Conservation (phyloP, 306 rosid species). For the Quercus variabilis region DNA sequence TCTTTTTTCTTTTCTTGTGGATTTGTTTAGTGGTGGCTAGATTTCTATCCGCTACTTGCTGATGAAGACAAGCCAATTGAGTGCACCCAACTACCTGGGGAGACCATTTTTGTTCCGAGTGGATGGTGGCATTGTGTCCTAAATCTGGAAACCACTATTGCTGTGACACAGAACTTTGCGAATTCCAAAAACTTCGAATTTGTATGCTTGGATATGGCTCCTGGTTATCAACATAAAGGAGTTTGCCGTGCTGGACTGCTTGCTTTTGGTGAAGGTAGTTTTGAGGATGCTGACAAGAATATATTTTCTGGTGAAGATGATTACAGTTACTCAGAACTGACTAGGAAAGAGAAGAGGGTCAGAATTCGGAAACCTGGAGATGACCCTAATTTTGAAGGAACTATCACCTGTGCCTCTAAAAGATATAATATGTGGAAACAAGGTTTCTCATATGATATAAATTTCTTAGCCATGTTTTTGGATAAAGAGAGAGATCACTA, state of each 20-base stretch:
- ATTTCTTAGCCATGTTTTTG: constrained; percentile 70
- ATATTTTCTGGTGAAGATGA: constrained; percentile 24
- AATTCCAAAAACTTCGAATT: constrained; percentile 84
- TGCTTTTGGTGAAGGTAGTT: constrained; percentile 65
- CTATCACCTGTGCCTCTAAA: constrained; percentile 38
- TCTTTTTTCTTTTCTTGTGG: constrained; percentile 16
- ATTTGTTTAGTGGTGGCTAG: constrained; percentile 92
- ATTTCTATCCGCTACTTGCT: constrained; percentile 95
- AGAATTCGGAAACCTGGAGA: constrained; percentile 52
- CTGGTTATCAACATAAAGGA: constrained; percentile 96
- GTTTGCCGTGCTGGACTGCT: constrained; percentile 95
- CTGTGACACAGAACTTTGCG: constrained; percentile 92
- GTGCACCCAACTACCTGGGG: constrained; percentile 95
- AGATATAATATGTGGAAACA: constrained; percentile 54
- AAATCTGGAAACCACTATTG: constrained; percentile 88
- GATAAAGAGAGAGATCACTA: constrained; percentile 91
- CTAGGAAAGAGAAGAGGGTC: constrained; percentile 73
- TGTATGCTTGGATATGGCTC: constrained; percentile 98
- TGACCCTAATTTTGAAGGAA: constrained; percentile 26
- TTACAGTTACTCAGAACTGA: constrained; percentile 36
- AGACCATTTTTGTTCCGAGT: constrained; percentile 94
- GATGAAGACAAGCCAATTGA: constrained; percentile 98
- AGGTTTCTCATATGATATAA: constrained; percentile 79
- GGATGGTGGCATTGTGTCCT: constrained; percentile 99
- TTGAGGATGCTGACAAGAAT: constrained; percentile 43